Percentiles rank a stretch among this genome's conserved stretches.
Evolutionary conservation across 2,329 filamentous ascomycete species (phyloP).

Genomic region (Cercospora brassicicola): DNA sequence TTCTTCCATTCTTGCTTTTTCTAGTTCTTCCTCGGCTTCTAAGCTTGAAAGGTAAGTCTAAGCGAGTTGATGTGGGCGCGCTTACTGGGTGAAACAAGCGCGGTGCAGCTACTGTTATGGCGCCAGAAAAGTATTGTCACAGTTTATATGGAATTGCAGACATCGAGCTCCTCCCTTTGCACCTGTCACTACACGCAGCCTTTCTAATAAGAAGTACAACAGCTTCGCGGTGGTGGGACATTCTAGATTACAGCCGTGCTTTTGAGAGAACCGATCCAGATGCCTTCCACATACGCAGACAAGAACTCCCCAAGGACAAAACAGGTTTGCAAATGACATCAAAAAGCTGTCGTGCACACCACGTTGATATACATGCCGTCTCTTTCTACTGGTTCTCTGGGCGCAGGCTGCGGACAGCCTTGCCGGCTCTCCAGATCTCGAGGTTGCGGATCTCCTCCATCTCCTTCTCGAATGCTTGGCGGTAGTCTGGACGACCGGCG

Average conservation of each 20-base stretch:
- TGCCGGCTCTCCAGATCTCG: constrained; percentile 99
- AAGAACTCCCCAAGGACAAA: not conserved
- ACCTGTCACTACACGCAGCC: not conserved
- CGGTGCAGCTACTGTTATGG: not conserved
- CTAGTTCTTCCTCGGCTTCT: not conserved
- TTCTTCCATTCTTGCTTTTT: not conserved
- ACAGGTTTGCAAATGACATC: not conserved
- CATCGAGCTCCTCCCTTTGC: not conserved
- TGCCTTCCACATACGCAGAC: constrained; percentile 2
- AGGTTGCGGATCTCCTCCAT: constrained; percentile 96
- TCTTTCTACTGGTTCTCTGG: constrained; percentile 40
- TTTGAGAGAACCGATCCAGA: constrained; percentile 1
- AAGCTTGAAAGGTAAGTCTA: not conserved
- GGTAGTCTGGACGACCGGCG: constrained; percentile 94
- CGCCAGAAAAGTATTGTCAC: not conserved
- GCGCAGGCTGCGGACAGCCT: constrained; percentile 71
- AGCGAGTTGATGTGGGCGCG: not conserved
- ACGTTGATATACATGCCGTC: not conserved
- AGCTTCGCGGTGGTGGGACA: not conserved
- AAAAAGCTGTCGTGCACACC: not conserved
- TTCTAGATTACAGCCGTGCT: constrained; percentile 8
- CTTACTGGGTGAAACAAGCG: constrained; percentile 1
- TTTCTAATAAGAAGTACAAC: constrained; percentile 1
- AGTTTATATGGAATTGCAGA: not conserved
- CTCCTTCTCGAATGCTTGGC: constrained; percentile 95